Evolutionary conservation across 176 grass and related monocot species (phyloP).

Genomic region (Aegilops bicornis): DNA sequence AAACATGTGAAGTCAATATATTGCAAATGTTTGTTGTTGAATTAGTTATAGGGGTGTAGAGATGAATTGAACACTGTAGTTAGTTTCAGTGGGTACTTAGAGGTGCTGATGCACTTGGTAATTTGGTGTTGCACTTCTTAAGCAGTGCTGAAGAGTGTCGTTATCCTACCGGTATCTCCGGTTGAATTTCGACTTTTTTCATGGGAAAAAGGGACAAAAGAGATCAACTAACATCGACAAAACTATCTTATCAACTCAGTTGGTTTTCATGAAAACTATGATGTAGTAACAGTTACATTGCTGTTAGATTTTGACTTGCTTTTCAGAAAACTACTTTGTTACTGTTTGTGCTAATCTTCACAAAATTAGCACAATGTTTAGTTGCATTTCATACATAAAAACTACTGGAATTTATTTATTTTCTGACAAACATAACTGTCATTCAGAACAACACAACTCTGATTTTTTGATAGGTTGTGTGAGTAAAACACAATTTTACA

Average conservation of each 20-base stretch:
- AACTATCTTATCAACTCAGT: not conserved
- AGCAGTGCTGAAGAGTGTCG: not conserved
- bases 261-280: not conserved
- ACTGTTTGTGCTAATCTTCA: too few species aligned
- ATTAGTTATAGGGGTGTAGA: not conserved
- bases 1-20: not conserved
- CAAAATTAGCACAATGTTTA: too few species aligned
- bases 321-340: too few species aligned
- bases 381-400: too few species aligned
- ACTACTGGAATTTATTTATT: too few species aligned
- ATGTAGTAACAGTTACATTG: not conserved
- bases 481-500: too few species aligned
- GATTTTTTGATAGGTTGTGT: too few species aligned
- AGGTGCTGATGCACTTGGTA: not conserved
- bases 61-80: not conserved
- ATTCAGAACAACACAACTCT: too few species aligned
- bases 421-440: too few species aligned
- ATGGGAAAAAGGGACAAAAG: too few species aligned
- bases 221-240: not conserved
- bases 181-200: too few species aligned
- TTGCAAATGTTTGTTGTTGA: not conserved
- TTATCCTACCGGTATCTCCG: too few species aligned
- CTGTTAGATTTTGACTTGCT: not conserved
- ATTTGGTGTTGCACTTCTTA: not conserved
- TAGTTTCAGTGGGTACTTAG: not conserved